A percentile compares a stretch with the other conserved stretches of the same genome.
These are phyloP conservation scores for Fusarium sp. DNA, from an alignment of 2,329 filamentous ascomycete species.

Conservation along the genomic window DNA sequence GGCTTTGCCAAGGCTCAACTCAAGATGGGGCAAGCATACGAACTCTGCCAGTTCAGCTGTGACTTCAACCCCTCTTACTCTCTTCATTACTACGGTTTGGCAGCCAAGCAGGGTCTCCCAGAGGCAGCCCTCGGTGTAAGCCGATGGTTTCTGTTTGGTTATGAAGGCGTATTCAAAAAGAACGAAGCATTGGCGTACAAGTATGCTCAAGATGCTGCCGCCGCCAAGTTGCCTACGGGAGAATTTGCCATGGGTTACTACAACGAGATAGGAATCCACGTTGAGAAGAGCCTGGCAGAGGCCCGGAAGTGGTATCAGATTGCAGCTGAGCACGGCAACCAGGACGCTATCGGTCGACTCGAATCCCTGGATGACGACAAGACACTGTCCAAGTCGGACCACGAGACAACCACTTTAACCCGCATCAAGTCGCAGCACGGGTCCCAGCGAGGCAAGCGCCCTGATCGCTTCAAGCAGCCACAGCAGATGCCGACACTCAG, in stretches of 20 bases:
- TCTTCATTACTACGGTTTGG: constrained; percentile 94
- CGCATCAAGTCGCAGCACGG: constrained; percentile 86
- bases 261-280: constrained; percentile 93
- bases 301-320: constrained; percentile 91
- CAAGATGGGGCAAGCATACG: constrained; percentile 96
- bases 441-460: constrained; percentile 71
- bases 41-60: constrained; percentile 91
- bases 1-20: constrained; percentile 96
- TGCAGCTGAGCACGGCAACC: constrained; percentile 90
- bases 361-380: constrained; percentile 86
- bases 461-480: constrained; percentile 67
- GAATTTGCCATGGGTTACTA: constrained; percentile 99
- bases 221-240: constrained; percentile 83
- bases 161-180: constrained; percentile 91
- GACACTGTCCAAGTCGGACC: constrained; percentile 87
- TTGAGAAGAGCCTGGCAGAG: constrained; percentile 83
- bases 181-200: constrained; percentile 94
- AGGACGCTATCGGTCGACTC: constrained; percentile 83
- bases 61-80: constrained; percentile 95
- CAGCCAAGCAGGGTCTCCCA: constrained; percentile 88
- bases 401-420: constrained; percentile 89
- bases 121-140: constrained; percentile 97
- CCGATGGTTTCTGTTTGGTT: constrained; percentile 98
- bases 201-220: constrained; percentile 88
- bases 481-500: constrained; percentile 62